Conservation (phyloP, 306 rosid genomes). For the Dryas drummondii region DNA sequence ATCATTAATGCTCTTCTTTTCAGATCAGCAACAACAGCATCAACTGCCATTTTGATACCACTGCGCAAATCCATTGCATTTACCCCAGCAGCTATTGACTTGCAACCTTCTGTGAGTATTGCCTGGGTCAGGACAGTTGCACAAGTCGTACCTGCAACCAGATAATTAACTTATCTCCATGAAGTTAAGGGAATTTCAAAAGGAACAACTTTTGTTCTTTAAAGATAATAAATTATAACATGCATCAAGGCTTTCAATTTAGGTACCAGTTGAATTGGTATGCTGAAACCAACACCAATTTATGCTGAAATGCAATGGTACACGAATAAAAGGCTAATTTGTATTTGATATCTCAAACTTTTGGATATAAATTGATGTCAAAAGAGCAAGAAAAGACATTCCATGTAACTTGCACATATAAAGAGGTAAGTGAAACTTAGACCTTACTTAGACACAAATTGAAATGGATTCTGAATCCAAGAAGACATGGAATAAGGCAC, state of each 20-base stretch:
- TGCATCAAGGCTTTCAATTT: not conserved
- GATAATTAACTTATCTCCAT: conserved; percentile 23
- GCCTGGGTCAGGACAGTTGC: conserved; percentile 94
- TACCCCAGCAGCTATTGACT: conserved; percentile 88
- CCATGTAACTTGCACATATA: too few relatives aligned
- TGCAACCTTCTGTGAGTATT: conserved; percentile 86
- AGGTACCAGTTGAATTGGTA: not conserved
- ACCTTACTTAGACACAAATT: too few relatives aligned
- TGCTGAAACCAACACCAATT: not conserved
- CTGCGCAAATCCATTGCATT: conserved; percentile 87
- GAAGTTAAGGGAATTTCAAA: not conserved
- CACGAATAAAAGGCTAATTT: too few relatives aligned
- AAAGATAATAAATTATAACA: not conserved
- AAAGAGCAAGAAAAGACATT: too few relatives aligned
- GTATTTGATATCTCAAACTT: too few relatives aligned
- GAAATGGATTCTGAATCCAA: too few relatives aligned
- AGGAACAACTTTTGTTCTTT: not conserved
- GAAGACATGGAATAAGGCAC: too few relatives aligned
- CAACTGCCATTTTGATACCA: conserved; percentile 87
- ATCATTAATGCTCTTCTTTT: conserved; percentile 82
- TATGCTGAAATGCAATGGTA: too few relatives aligned
- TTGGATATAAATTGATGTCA: too few relatives aligned
- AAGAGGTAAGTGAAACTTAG: too few relatives aligned
- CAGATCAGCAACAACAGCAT: conserved; percentile 76
- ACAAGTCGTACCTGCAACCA: conserved; percentile 87